Percentiles rank a stretch among this genome's conserved stretches.
Evolutionary conservation across 2,329 filamentous ascomycete species (phyloP).

Genomic region (Diaporthe batatas): DNA sequence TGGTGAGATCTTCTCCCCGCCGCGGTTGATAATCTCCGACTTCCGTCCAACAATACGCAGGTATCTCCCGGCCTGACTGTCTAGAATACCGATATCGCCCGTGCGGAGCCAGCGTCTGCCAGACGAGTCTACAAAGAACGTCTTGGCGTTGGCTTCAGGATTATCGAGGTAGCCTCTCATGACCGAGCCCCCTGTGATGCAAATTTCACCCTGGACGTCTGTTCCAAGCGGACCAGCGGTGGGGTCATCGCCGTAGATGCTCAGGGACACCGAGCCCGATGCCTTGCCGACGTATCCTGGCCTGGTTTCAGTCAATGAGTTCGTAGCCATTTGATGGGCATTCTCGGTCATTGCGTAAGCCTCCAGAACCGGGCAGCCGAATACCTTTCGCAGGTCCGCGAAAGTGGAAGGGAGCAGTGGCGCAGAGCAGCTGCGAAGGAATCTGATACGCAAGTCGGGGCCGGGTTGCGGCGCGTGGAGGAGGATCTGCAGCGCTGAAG

Average conservation of each 20-base stretch:
- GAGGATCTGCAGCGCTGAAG: conserved; percentile 90
- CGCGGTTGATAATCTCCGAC: conserved; percentile 93
- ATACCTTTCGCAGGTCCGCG: conserved; percentile 80
- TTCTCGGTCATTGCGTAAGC: conserved; percentile 95
- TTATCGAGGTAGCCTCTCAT: conserved; percentile 91
- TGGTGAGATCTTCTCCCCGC: conserved; percentile 89
- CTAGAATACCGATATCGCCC: conserved; percentile 85
- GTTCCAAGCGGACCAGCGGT: conserved; percentile 70
- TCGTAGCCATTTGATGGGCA: conserved; percentile 82
- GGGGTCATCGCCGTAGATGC: conserved; percentile 79
- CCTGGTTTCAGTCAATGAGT: conserved; percentile 72
- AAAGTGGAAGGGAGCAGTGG: conserved; percentile 83
- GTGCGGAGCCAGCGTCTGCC: conserved; percentile 81
- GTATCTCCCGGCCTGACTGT: conserved; percentile 77
- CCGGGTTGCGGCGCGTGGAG: conserved; percentile 81
- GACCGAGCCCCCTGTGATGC: conserved; percentile 86
- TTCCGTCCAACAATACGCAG: conserved; percentile 90
- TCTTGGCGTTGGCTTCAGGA: conserved; percentile 77
- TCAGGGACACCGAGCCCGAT: conserved; percentile 81
- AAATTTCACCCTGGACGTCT: conserved; percentile 85
- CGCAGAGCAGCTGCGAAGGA: conserved; percentile 29
- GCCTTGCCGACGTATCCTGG: conserved; percentile 88
- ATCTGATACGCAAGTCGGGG: conserved; percentile 76
- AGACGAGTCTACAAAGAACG: conserved; percentile 71
- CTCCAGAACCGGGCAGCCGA: conserved; percentile 87